Base-by-base conservation (phyloP, 495 filamentous ascomycete species). In the Xanthoparmelia taractica region DNA sequence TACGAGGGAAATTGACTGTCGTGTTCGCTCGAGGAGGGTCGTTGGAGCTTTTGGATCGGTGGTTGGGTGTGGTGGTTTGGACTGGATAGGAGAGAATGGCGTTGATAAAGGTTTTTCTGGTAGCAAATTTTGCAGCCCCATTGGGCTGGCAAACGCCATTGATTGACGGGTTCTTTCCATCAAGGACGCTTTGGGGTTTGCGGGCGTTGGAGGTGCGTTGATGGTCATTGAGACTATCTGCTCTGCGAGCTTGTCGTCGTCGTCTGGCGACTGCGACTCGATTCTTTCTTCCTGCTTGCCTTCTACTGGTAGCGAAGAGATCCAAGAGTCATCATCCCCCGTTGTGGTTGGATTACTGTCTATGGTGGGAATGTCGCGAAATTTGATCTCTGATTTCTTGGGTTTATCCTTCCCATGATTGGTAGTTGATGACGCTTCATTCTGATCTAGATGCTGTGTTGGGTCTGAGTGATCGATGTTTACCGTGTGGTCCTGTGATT, bases 1-100 rank as follows among this genome's bases (percentile, higher is more conserved):
- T 50, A 84, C 65, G 12, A 80, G 72, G 20, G 86, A 89, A 86
- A 96, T 93, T 67, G 87, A 91, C 66, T 85, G 83, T n/a, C 89
- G 80, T 2, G 91, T 96, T 41, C 91, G 86, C 59, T 92, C 84
- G 37, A 85, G 76, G 20, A 96, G 80, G 15, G 73, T 75, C 13
- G 43, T 69, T 68, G 55, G 54, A 31, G 27, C 29, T 64, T 78
- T 77, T 67, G 78, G 72, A 58, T 73, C 71, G 27, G 65, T 48
- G 27, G 68, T 64, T 31, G 63, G 59, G 38, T 66, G n/a, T 10
- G 52, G 34, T 55, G 67, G 66, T 10, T 52, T 37, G 40, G 59
- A 20, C 15, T 62, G 56, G 12, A 43, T 29, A 38, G 29, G 55
- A 36, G 57, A 56, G 36, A 58, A 65, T 50, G 67, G 64, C 31